Base-by-base conservation (phyloP, 176 grass and related monocot species). In the Oropetium thomaeum region DNA sequence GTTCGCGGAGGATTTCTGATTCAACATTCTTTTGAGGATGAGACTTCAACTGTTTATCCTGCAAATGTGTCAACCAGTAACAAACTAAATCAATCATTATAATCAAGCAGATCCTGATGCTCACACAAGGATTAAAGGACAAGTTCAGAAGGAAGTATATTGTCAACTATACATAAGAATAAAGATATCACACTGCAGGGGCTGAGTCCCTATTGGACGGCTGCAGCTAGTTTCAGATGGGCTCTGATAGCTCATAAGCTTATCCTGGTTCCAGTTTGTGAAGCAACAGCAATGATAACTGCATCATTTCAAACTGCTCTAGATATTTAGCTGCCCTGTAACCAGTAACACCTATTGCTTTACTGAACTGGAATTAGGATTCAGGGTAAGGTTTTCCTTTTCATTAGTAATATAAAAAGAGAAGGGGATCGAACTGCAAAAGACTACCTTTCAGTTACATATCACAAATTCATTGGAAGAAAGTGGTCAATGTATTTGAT, bases 41-140 rank as follows among this genome's bases (percentile, higher is more conserved):
- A 60, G 96, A 86, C 69, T 82, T 98, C 45, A 98, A 31, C 68
- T 95, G 96, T 63, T 95, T 98, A 68, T 98, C 96, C 91, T 98
- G 87, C 11, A 89, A 37, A 49, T 44, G 61, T 45, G 31, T 16
- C 28, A 43, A 58, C 4, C 19, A 71, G 25, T 39, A 64, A 85
- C 13, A 38, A 61, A 54, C 31, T 37, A 76, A 65, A 62, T 49
- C 2, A 70, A 64, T 58, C 30, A 78, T 6, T 10, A 27, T 28
- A 70, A 34, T 19, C 39, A 14, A 59, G 37, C 19, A 42, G 43
- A 29, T 29, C 27, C 0, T 10, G 5, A 76, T 66, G 48, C 58
- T 76, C 34, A 22, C 64, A 81, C 8, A 53, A 85, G 62, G 40
- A 44, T 48, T 40, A 19, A 70, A 64, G 35, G 34, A 4, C 17